Evolutionary conservation across 2,329 filamentous ascomycete species (phyloP).

Genomic region (Xylaria sp.): DNA sequence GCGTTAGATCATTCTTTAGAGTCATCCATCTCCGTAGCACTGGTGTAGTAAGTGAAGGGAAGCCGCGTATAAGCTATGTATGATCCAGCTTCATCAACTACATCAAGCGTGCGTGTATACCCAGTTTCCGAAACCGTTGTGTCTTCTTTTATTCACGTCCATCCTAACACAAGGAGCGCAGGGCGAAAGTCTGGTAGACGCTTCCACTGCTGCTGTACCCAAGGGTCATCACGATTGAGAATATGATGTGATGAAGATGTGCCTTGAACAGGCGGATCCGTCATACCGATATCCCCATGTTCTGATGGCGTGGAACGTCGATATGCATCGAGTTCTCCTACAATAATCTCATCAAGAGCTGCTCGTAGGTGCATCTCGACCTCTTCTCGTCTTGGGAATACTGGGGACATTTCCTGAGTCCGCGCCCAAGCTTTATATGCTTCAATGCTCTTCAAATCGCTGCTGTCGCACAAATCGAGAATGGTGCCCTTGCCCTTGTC

Average conservation of each 20-base stretch:
- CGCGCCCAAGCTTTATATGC: slow-evolving; percentile 45
- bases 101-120: background rate
- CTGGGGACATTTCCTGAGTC: slow-evolving; percentile 46
- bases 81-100: background rate
- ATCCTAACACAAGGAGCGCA: slow-evolving; percentile 45
- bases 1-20: background rate
- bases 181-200: slow-evolving; percentile 45
- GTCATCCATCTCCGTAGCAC: background rate
- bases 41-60: background rate
- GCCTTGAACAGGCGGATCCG: background rate
- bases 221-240: slow-evolving; percentile 40
- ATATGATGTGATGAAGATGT: slow-evolving; percentile 12
- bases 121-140: background rate
- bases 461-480: slow-evolving; percentile 44
- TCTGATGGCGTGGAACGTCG: slow-evolving; percentile 31
- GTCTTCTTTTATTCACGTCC: slow-evolving; percentile 33
- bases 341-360: slow-evolving; percentile 40
- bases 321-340: slow-evolving; percentile 40
- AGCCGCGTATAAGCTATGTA: background rate
- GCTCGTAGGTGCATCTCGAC: slow-evolving; percentile 42
- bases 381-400: slow-evolving; percentile 43
- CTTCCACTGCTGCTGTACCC: slow-evolving; percentile 43
- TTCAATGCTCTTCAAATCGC: slow-evolving; percentile 41
- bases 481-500: slow-evolving; percentile 47
- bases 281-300: background rate